These are phyloP conservation scores for Stevia rebaudiana DNA, from an alignment of 140 eudicot genomes.

Conservation along the genomic window DNA sequence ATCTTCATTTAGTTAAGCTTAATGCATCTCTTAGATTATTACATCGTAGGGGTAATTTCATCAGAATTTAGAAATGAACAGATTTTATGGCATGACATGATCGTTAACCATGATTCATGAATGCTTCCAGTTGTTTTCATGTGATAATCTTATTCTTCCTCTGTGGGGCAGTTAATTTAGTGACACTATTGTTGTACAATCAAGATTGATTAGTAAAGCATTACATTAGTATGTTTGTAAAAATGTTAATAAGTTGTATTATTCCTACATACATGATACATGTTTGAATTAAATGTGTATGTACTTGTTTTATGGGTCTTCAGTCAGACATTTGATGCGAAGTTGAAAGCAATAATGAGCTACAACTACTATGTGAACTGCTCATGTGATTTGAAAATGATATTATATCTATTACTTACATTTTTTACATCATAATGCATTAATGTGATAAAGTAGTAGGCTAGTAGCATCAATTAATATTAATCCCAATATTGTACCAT, in stretches of 20 bases:
- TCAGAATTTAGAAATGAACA: background rate
- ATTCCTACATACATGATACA: no score
- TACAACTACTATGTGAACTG: background rate
- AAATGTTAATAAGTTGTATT: no score
- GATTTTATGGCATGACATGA: background rate
- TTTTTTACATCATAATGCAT: background rate
- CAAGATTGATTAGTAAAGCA: slow-evolving; percentile 1
- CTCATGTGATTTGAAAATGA: background rate
- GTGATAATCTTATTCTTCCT: background rate
- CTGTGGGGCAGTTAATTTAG: background rate
- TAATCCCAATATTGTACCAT: background rate
- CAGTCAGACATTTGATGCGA: background rate
- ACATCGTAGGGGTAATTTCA: background rate
- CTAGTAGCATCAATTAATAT: no score
- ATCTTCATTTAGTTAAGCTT: background rate
- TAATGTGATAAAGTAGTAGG: no score
- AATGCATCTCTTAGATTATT: background rate
- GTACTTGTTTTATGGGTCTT: background rate
- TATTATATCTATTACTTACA: background rate
- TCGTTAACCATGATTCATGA: background rate
- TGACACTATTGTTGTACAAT: background rate
- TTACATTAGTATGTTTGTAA: background rate
- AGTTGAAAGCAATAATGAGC: background rate
- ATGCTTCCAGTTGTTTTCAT: background rate
- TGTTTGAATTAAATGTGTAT: background rate